phyloP scores from a whole-genome alignment of 371 early-diverging fungal species.

The Zychaea mexicana region DNA sequence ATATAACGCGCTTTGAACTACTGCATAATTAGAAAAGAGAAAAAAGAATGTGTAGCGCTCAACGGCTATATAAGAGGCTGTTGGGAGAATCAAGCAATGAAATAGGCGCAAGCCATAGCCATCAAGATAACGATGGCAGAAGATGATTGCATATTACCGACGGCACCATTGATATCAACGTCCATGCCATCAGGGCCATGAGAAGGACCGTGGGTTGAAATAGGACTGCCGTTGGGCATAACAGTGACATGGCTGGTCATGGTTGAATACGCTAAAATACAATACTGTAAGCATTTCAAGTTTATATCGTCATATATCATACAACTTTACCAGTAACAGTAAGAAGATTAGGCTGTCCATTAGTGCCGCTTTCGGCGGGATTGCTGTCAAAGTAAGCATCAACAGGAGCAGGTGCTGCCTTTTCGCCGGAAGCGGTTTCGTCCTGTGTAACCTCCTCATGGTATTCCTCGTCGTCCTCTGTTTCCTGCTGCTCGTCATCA shows the following conservation, averaged over 20 bases:
- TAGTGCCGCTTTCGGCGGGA: background rate
- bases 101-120: background rate
- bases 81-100: background rate
- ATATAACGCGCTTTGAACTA: too few species aligned
- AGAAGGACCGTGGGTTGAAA: constrained; percentile 6
- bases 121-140: background rate
- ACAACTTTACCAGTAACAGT: background rate
- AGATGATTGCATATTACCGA: background rate
- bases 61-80: background rate
- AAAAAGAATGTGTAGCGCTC: background rate
- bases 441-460: background rate
- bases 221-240: background rate
- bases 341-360: background rate
- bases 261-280: background rate
- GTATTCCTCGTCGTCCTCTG: background rate
- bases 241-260: constrained; percentile 8
- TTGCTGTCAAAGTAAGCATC: background rate
- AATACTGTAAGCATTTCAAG: background rate
- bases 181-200: constrained; percentile 12
- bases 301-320: background rate
- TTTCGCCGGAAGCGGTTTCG: background rate
- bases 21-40: too few species aligned
- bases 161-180: background rate
- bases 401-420: background rate
- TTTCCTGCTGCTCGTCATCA: background rate